Evolutionary conservation across 2,329 filamentous ascomycete genomes (phyloP).

Genomic region (Xylaria arbuscula): DNA sequence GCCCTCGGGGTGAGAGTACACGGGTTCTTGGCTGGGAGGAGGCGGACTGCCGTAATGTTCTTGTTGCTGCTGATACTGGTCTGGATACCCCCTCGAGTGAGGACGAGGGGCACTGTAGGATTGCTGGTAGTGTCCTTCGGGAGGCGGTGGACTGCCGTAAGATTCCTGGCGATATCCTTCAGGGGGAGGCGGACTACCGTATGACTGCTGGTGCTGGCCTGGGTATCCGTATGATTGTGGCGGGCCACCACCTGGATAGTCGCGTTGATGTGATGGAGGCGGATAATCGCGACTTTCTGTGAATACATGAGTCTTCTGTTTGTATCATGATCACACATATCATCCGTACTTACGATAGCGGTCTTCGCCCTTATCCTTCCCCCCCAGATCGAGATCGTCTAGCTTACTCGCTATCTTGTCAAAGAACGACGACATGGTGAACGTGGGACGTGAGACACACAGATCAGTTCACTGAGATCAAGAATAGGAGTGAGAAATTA

Average conservation of each 20-base stretch:
- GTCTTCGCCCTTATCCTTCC: constrained; percentile 40
- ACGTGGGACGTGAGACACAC: not conserved
- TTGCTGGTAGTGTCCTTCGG: constrained; percentile 24
- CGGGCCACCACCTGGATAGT: constrained; percentile 26
- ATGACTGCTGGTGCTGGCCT: constrained; percentile 31
- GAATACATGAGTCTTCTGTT: constrained; percentile 12
- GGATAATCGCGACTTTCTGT: constrained; percentile 43
- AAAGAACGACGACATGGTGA: constrained; percentile 47
- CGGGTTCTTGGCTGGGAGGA: constrained; percentile 41
- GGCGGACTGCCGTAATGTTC: constrained; percentile 36
- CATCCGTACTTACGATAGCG: constrained; percentile 37
- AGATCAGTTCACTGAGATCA: not conserved
- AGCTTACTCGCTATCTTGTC: constrained; percentile 49
- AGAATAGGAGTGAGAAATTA: not conserved
- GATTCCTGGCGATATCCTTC: constrained; percentile 20
- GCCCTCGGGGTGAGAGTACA: constrained; percentile 51
- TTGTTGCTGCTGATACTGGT: constrained; percentile 35
- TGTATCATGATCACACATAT: not conserved
- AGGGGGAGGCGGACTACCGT: constrained; percentile 19
- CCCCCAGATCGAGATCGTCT: constrained; percentile 48
- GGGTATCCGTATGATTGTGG: constrained; percentile 25
- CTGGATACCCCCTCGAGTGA: constrained; percentile 34
- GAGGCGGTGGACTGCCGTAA: constrained; percentile 6
- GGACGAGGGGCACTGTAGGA: constrained; percentile 25
- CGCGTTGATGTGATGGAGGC: constrained; percentile 44